Percentiles rank a stretch among this genome's conserved stretches.
Evolutionary conservation across 306 rosid genomes (phyloP).

Genomic region (Malus sieversii): DNA sequence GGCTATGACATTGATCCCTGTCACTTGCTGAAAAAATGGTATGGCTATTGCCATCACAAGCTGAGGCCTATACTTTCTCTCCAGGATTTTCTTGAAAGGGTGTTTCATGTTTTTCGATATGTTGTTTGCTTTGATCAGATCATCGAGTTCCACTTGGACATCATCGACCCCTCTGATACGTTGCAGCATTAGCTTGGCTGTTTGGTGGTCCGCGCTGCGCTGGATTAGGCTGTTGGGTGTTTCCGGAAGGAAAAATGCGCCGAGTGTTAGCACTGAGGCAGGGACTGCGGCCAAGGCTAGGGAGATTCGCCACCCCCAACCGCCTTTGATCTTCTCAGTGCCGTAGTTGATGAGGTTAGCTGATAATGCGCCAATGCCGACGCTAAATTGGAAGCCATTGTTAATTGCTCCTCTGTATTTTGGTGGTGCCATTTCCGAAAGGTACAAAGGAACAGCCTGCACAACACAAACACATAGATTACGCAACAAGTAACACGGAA

Average conservation of each 20-base stretch:
- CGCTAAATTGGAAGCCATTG: slow-evolving; percentile 74
- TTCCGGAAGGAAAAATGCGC: slow-evolving; percentile 74
- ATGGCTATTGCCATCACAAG: slow-evolving; percentile 56
- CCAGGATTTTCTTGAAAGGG: slow-evolving; percentile 42
- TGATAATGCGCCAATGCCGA: slow-evolving; percentile 48
- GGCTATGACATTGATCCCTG: slow-evolving; percentile 60
- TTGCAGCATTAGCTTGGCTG: slow-evolving; percentile 45
- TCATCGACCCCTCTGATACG: slow-evolving; percentile 46
- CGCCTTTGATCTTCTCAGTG: slow-evolving; percentile 50
- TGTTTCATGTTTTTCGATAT: slow-evolving; percentile 31
- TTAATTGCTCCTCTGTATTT: slow-evolving; percentile 63
- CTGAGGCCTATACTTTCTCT: slow-evolving; percentile 51
- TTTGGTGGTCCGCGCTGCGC: slow-evolving; percentile 28
- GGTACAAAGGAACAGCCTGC: slow-evolving; percentile 73
- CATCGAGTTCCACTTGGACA: slow-evolving; percentile 45
- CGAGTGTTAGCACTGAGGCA: slow-evolving; percentile 52
- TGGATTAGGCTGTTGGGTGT: slow-evolving; percentile 79
- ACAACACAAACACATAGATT: neutral
- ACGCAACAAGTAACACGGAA: neutral
- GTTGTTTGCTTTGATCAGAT: slow-evolving; percentile 39
- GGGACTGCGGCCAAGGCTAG: slow-evolving; percentile 70
- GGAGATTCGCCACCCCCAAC: slow-evolving; percentile 71
- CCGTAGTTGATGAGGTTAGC: slow-evolving; percentile 71
- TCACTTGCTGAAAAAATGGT: slow-evolving; percentile 65
- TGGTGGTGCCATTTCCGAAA: slow-evolving; percentile 77